Base-by-base conservation (phyloP, 345 rosid genomes). In the Anastatica hierochuntica region DNA sequence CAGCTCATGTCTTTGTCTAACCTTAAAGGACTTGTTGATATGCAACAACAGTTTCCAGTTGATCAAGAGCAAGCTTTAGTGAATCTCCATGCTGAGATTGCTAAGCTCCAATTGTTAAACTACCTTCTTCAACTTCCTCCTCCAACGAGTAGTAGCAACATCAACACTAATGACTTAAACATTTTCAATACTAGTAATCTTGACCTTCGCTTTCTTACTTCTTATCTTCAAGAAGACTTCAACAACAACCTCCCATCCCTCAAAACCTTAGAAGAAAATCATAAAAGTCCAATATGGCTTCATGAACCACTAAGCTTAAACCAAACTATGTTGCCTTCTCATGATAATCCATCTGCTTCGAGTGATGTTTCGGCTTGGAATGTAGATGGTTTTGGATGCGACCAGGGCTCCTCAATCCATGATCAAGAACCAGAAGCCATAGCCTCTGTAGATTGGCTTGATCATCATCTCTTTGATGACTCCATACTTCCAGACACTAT, bases 1-100 rank as follows among this genome's bases (percentile, higher is more conserved):
- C 72, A 67, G 57, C 72, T 67, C 52, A 47, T 67, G 46, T 60
- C 67, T 61, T 51, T 67, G 35, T 41, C 24, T 38, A 67, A 67
- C 62, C 16, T 60, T 5, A 67, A 43, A 60, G 67, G 56, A 30
- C 44, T 67, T 45, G 51, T 38, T 38, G 66, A 60, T 53, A 36
- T 52, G 10, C 72, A 67, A 17, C 62, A 53, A 35, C 57, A 35
- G 9, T 8, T 45, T 47, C 67, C 67, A 23, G 7, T 41, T 16
- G 66, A 53, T 21, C 24, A n/a, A 15, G 69, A 56, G 1, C 69
- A 48, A 60, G 51, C 62, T 53, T 50, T 37, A 29, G 10, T 30
- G 1, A 66, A 44, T 43, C 65, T 51, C 44, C 65, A 66, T 51
- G 21, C 62, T 52, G 66, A 67, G 45, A 44, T 67, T 51, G 50